These are phyloP conservation scores for Besnoitia besnoiti DNA, from an alignment of 169 alveolate species.

Conservation along the genomic window DNA sequence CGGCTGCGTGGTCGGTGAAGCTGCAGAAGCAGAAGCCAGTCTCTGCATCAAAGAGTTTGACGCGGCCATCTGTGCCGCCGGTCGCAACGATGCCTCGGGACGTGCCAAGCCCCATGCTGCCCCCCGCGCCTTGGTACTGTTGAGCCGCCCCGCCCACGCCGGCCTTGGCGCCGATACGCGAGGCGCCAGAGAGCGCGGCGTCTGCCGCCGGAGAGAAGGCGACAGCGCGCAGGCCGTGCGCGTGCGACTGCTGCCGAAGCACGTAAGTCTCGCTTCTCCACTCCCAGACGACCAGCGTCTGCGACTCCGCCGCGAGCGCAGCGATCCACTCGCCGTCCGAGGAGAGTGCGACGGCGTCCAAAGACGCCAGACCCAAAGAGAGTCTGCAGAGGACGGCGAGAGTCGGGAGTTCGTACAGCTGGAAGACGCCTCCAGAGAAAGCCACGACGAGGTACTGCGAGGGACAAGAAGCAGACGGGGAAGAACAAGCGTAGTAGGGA, in stretches of 20 bases:
- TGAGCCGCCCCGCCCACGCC: conserved; percentile 42
- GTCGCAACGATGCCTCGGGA: conserved; percentile 91
- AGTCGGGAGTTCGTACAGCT: conserved; percentile 61
- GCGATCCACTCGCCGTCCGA: conserved; percentile 92
- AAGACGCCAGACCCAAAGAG: conserved; percentile 53
- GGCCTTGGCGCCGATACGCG: conserved; percentile 44
- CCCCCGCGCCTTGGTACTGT: conserved; percentile 31
- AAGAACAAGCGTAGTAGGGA: conserved; percentile 9
- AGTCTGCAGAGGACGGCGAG: conserved; percentile 48
- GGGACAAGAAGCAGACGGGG: conserved; percentile 15
- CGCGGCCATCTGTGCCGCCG: conserved; percentile 97
- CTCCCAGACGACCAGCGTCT: conserved; percentile 93
- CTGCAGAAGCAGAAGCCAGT: conserved; percentile 95
- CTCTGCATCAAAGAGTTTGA: conserved; percentile 95
- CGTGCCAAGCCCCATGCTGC: conserved; percentile 48
- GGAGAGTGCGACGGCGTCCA: conserved; percentile 61
- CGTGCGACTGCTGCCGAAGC: conserved; percentile 95
- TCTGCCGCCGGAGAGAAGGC: conserved; percentile 70
- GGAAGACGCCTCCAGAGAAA: conserved; percentile 66
- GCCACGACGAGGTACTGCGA: conserved; percentile 62
- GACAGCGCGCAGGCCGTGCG: conserved; percentile 79
- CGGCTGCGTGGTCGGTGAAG: conserved; percentile 94
- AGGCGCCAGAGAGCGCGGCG: conserved; percentile 53
- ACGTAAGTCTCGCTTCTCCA: conserved; percentile 98
- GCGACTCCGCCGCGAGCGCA: conserved; percentile 81